phyloP scores from a whole-genome alignment of 2,329 filamentous ascomycete genomes.

The Waltergamsia citrina region DNA sequence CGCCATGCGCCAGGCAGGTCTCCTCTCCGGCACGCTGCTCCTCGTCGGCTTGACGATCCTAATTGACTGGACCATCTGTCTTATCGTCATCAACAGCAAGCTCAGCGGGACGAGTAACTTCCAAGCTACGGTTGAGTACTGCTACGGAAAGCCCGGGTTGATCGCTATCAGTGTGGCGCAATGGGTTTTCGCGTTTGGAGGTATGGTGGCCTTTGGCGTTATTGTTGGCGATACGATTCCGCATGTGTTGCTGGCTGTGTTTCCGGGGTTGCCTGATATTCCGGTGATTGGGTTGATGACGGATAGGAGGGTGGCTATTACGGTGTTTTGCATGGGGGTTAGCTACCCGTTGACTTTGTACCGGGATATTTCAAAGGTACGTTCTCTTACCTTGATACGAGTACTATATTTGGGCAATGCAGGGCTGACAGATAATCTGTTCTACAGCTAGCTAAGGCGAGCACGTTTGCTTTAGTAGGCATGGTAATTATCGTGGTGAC shows the following conservation, averaged over 20 bases:
- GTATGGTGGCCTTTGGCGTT: slow-evolving; percentile 97
- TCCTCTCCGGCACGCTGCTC: slow-evolving; percentile 70
- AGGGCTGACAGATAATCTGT: not conserved
- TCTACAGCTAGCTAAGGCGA: slow-evolving; percentile 80
- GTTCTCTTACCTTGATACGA: slow-evolving; percentile 11
- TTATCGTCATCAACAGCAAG: slow-evolving; percentile 97
- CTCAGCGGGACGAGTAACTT: slow-evolving; percentile 89
- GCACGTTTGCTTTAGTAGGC: slow-evolving; percentile 82
- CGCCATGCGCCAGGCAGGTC: slow-evolving; percentile 85
- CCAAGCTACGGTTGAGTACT: slow-evolving; percentile 91
- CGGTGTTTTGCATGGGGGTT: slow-evolving; percentile 75
- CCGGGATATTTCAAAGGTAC: slow-evolving; percentile 90
- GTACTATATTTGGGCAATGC: not conserved
- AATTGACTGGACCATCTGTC: slow-evolving; percentile 93
- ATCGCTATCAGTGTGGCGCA: slow-evolving; percentile 85
- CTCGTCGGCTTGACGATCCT: slow-evolving; percentile 71
- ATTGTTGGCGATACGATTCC: slow-evolving; percentile 96
- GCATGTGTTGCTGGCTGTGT: slow-evolving; percentile 74
- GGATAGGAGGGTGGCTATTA: slow-evolving; percentile 73
- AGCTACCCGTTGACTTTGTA: slow-evolving; percentile 91
- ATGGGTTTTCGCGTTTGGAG: slow-evolving; percentile 97
- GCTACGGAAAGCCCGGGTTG: slow-evolving; percentile 80
- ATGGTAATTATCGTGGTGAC: slow-evolving; percentile 88
- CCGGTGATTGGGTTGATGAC: slow-evolving; percentile 76
- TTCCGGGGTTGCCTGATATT: slow-evolving; percentile 62